A percentile compares a stretch with the other conserved stretches of the same genome.
Evolutionary conservation across 1,284 basidiomycete genomes (phyloP).

Genomic region (Cutaneotrichosporon sp.): DNA sequence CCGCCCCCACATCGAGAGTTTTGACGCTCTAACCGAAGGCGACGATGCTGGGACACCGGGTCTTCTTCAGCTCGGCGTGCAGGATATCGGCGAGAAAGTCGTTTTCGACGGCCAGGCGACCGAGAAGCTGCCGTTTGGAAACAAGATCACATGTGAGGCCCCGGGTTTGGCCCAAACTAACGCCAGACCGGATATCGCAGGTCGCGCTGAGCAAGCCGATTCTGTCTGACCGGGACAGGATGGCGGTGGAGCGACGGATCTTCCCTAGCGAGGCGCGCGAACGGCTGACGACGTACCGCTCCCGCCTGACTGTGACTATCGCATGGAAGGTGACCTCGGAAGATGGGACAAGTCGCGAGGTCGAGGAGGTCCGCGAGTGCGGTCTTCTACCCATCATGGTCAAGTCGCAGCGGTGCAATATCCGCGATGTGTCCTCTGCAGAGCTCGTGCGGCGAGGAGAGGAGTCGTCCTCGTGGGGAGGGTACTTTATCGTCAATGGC

Average conservation of each 20-base stretch:
- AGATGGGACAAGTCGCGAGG: slow-evolving; percentile 49
- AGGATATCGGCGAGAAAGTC: slow-evolving; percentile 82
- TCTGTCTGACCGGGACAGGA: slow-evolving; percentile 76
- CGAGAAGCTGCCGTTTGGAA: slow-evolving; percentile 64
- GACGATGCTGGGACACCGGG: slow-evolving; percentile 71
- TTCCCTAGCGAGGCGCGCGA: slow-evolving; percentile 78
- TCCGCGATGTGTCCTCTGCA: slow-evolving; percentile 75
- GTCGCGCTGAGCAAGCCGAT: slow-evolving; percentile 80
- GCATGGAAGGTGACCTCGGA: slow-evolving; percentile 77
- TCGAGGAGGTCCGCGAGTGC: slow-evolving; percentile 77
- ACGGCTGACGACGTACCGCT: slow-evolving; percentile 51
- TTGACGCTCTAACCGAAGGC: slow-evolving; percentile 92
- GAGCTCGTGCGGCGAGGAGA: slow-evolving; percentile 87
- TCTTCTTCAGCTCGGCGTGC: slow-evolving; percentile 70
- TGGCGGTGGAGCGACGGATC: slow-evolving; percentile 68
- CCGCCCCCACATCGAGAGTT: slow-evolving; percentile 88
- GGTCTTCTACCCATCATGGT: slow-evolving; percentile 96
- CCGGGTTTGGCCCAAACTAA: neutral
- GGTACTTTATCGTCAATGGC: slow-evolving; percentile 98
- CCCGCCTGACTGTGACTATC: slow-evolving; percentile 82
- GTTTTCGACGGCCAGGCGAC: slow-evolving; percentile 80
- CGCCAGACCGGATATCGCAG: slow-evolving; percentile 75
- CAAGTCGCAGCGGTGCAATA: slow-evolving; percentile 92
- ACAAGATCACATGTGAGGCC: slow-evolving; percentile 68
- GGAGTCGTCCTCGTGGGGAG: slow-evolving; percentile 97